Base-by-base conservation (phyloP, 768 basidiomycete genomes). In the Vararia minispora region DNA sequence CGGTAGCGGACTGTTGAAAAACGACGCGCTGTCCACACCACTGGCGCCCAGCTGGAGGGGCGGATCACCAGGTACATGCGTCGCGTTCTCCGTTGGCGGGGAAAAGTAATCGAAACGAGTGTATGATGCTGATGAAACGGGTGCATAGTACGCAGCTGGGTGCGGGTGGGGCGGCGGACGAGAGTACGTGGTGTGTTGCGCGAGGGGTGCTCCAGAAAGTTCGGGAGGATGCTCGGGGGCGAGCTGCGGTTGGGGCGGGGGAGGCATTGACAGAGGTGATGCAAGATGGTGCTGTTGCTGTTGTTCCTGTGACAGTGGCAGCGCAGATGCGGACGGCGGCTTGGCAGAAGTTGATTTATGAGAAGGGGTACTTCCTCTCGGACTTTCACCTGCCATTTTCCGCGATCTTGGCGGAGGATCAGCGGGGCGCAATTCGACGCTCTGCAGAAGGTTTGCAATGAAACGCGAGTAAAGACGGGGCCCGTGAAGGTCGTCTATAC, bases 401-500 rank as follows among this genome's bases (percentile, higher is more conserved):
- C n/a, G n/a, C n/a, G n/a, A n/a, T n/a, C n/a, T n/a, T n/a, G n/a
- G n/a, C n/a, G n/a, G n/a, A n/a, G n/a, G n/a, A n/a, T n/a, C n/a
- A n/a, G n/a, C n/a, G n/a, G n/a, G n/a, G n/a, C n/a, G n/a, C n/a
- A n/a, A n/a, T n/a, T n/a, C n/a, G n/a, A 48, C 47, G 7, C 14
- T 28, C 14, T 42, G 38, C 7, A 59, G 43, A 29, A 59, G 46
- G 14, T 50, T 48, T 13, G 40, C 40, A 11, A 59, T 35, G 50
- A 59, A 59, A 20, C 55, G 54, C 10, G 58, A 44, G 37, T 54
- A 59, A 12, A 58, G 49, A 37, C 49, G 50, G 12, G 56, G 56
- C 4, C 55, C 53, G 38, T 59, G 58, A n/a, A 47, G 43, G n/a
- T 48, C 52, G n/a, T 59, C 58, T 29, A 59, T 49, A 11, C 53